Evolutionary conservation across 2,329 filamentous ascomycete genomes (phyloP).

Genomic region (Eutypa lata): DNA sequence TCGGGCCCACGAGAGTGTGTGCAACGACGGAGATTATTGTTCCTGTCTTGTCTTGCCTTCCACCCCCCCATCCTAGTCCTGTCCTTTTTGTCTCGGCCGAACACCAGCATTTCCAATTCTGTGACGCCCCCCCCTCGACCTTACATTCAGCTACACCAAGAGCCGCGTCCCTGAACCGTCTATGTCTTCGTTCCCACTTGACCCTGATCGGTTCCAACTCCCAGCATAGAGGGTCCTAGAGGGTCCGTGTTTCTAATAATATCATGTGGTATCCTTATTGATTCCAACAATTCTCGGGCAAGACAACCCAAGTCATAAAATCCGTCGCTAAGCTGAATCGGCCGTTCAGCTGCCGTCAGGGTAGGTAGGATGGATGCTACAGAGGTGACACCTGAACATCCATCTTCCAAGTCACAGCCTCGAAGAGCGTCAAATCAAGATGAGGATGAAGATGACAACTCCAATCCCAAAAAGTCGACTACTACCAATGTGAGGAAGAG

Average conservation of each 20-base stretch:
- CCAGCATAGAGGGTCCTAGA: slow-evolving; percentile 11
- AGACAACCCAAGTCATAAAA: slow-evolving; percentile 4
- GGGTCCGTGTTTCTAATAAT: slow-evolving; percentile 13
- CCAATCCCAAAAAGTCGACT: slow-evolving; percentile 45
- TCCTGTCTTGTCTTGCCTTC: slow-evolving; percentile 13
- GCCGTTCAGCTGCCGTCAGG: neutral
- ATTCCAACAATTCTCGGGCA: slow-evolving; percentile 11
- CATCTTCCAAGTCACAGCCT: slow-evolving; percentile 24
- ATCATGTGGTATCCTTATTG: slow-evolving; percentile 16
- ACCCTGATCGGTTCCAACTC: neutral
- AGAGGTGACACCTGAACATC: slow-evolving; percentile 17
- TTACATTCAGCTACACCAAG: slow-evolving; percentile 1
- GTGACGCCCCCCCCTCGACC: neutral
- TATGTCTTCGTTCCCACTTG: neutral
- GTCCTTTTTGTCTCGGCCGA: slow-evolving; percentile 8
- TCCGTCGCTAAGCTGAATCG: slow-evolving; percentile 3
- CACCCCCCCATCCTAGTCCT: neutral
- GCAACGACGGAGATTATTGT: slow-evolving; percentile 19
- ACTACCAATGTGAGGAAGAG: slow-evolving; percentile 58
- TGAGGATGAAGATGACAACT: slow-evolving; percentile 35
- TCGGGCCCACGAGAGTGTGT: slow-evolving; percentile 1
- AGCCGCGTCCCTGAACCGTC: neutral
- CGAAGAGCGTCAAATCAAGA: slow-evolving; percentile 30
- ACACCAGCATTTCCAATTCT: slow-evolving; percentile 4
- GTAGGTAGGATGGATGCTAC: slow-evolving; percentile 26